Evolutionary conservation across 2,329 filamentous ascomycete genomes (phyloP).

Genomic region (Lecanicillium sp.): DNA sequence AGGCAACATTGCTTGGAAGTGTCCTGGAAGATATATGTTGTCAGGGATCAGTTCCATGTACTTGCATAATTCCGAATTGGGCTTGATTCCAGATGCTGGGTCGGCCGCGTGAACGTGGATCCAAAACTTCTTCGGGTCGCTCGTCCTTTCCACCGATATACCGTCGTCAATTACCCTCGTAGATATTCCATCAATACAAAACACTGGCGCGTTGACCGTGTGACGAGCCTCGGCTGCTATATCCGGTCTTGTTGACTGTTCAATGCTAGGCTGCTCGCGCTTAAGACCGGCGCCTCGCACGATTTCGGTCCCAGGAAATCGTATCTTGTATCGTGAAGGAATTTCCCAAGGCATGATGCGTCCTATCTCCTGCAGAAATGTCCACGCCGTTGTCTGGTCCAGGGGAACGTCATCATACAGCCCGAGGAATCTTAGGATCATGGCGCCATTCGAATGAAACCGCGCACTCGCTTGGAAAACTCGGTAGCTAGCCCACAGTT

Average conservation of each 20-base stretch:
- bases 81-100: constrained; percentile 62
- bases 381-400: constrained; percentile 45
- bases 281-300: constrained; percentile 36
- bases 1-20: constrained; percentile 53
- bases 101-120: constrained; percentile 75
- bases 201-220: constrained; percentile 51
- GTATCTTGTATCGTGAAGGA: constrained; percentile 53
- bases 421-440: constrained; percentile 55
- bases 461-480: constrained; percentile 47
- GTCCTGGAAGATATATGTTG: constrained; percentile 55
- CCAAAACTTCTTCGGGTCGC: constrained; percentile 55
- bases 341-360: constrained; percentile 67
- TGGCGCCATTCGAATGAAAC: constrained; percentile 56
- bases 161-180: constrained; percentile 75
- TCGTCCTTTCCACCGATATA: constrained; percentile 60
- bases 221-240: constrained; percentile 45
- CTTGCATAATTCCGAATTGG: constrained; percentile 50
- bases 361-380: constrained; percentile 71
- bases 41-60: constrained; percentile 56
- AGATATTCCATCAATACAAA: constrained; percentile 63
- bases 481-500: constrained; percentile 57
- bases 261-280: constrained; percentile 28
- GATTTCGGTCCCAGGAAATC: constrained; percentile 44
- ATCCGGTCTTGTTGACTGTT: constrained; percentile 35
- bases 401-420: constrained; percentile 47